Evolutionary conservation across 2,329 filamentous ascomycete genomes (phyloP).

Genomic region (Calonectria pseudoreteaudii): DNA sequence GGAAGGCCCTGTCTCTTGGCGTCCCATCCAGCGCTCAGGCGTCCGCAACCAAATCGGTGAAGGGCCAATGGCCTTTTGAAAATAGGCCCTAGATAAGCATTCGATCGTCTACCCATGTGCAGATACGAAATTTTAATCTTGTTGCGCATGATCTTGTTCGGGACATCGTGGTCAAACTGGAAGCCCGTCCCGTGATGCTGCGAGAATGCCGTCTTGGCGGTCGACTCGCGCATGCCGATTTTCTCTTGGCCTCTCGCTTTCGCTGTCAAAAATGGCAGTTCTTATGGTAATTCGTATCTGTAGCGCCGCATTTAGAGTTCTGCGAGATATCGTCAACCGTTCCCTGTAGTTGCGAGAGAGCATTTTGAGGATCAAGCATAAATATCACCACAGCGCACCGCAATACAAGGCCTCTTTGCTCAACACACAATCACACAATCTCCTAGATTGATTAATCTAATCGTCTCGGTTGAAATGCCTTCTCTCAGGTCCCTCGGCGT

Average conservation of each 20-base stretch:
- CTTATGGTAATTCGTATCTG: not conserved
- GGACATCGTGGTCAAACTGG: not conserved
- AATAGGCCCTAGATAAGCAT: not conserved
- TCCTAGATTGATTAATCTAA: not conserved
- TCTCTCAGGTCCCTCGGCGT: not conserved
- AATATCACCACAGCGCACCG: not conserved
- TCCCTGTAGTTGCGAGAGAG: not conserved
- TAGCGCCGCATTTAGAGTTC: not conserved
- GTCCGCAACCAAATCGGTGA: not conserved
- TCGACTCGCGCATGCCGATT: not conserved
- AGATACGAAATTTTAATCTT: slow-evolving; percentile 12
- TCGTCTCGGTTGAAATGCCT: not conserved
- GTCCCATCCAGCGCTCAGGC: not conserved
- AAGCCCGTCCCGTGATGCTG: not conserved
- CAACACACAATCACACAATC: not conserved
- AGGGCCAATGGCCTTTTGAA: not conserved
- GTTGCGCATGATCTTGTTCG: not conserved
- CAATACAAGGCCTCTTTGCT: not conserved
- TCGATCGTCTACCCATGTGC: not conserved
- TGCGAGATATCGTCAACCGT: not conserved
- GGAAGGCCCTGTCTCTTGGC: not conserved
- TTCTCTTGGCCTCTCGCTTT: not conserved
- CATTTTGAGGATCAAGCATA: not conserved
- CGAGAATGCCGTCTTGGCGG: not conserved
- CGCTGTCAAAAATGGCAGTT: not conserved